A percentile compares a stretch with the other conserved stretches of the same genome.
phyloP scores from a whole-genome alignment of 2,329 filamentous ascomycete species.

The Metarhizium guizhouense region DNA sequence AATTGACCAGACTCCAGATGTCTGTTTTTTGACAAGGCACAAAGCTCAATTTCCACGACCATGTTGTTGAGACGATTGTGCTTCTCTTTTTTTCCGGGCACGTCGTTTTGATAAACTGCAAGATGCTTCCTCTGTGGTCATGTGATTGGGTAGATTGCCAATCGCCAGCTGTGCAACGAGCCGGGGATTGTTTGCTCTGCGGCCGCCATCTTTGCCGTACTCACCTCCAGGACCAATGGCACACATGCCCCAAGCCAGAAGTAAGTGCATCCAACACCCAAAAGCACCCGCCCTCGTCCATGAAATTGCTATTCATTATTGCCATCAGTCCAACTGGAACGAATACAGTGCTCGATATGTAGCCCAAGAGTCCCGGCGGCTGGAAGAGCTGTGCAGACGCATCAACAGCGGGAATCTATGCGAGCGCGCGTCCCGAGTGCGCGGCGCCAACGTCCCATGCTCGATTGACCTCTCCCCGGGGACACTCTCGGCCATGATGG shows the following conservation, averaged over 20 bases:
- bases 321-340: neutral
- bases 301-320: neutral
- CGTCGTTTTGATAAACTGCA: too few relatives aligned
- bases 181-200: slow-evolving; percentile 17
- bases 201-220: slow-evolving; percentile 15
- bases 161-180: slow-evolving; percentile 11
- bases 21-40: too few relatives aligned
- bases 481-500: slow-evolving; percentile 15
- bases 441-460: slow-evolving; percentile 8
- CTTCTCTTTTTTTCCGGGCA: neutral
- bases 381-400: neutral
- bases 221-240: slow-evolving; percentile 11
- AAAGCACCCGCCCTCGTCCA: slow-evolving; percentile 2
- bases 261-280: slow-evolving; percentile 6
- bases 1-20: too few relatives aligned
- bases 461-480: slow-evolving; percentile 11
- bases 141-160: neutral
- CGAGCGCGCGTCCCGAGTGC: neutral
- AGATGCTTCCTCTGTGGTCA: neutral
- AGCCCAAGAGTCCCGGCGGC: neutral
- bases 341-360: neutral
- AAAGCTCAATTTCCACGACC: too few relatives aligned
- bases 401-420: slow-evolving; percentile 7
- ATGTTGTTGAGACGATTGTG: too few relatives aligned
- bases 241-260: slow-evolving; percentile 8